Percentiles rank a stretch among this genome's conserved stretches.
phyloP scores from a whole-genome alignment of 495 filamentous ascomycete genomes.

The Glutinoglossum americanum region DNA sequence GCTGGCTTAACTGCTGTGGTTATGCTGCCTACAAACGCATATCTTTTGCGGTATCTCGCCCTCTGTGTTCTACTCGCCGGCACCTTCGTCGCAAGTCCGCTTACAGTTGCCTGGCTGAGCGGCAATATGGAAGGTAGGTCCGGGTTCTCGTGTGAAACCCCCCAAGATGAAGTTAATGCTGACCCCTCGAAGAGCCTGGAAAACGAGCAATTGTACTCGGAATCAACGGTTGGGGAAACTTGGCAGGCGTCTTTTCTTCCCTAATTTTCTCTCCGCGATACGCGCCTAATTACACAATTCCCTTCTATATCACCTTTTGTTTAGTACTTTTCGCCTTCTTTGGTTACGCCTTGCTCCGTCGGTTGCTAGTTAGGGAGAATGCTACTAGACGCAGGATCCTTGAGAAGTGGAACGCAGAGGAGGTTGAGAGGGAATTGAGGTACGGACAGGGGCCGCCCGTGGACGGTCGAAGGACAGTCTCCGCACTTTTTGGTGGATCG shows the following conservation, averaged over 20 bases:
- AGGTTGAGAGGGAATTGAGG: background rate
- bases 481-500: background rate
- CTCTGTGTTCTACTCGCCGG: slow-evolving; percentile 33
- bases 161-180: background rate
- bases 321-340: background rate
- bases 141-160: background rate
- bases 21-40: slow-evolving; percentile 14
- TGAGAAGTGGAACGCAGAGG: background rate
- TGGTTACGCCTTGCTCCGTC: background rate
- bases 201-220: slow-evolving; percentile 32
- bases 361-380: background rate
- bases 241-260: slow-evolving; percentile 29
- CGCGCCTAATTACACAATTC: slow-evolving; percentile 17
- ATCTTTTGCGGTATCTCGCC: slow-evolving; percentile 21
- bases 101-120: slow-evolving; percentile 35
- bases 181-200: slow-evolving; percentile 20
- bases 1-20: slow-evolving; percentile 24
- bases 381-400: background rate
- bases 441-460: background rate
- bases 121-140: slow-evolving; percentile 22
- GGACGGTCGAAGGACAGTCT: background rate
- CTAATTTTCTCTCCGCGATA: slow-evolving; percentile 22
- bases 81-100: slow-evolving; percentile 29
- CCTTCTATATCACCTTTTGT: background rate
- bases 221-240: slow-evolving; percentile 37